Evolutionary conservation across 2,329 filamentous ascomycete genomes (phyloP).

Genomic region (Diaporthe capsici): DNA sequence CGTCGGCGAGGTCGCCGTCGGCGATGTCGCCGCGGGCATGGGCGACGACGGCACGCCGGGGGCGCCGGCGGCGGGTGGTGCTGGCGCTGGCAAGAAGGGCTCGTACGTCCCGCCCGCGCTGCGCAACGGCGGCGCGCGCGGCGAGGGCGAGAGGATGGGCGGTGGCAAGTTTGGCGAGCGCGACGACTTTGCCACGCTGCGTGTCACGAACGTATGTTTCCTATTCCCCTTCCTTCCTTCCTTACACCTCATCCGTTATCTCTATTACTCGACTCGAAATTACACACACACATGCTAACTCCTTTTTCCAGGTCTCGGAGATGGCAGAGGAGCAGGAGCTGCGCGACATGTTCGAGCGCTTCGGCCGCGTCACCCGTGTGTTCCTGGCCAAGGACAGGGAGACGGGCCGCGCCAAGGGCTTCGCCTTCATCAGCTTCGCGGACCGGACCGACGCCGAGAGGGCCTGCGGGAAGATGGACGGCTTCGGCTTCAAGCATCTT

Average conservation of each 20-base stretch:
- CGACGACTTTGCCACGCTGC: conserved; percentile 94
- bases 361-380: conserved; percentile 95
- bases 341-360: conserved; percentile 97
- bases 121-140: conserved; percentile 75
- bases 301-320: conserved; percentile 81
- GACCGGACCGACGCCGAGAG: conserved; percentile 91
- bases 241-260: conserved; percentile 27
- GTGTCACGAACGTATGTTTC: conserved; percentile 92
- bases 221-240: not conserved
- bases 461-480: conserved; percentile 98
- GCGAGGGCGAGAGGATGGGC: conserved; percentile 84
- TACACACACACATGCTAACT: not conserved
- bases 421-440: conserved; percentile 97
- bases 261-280: not conserved
- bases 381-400: conserved; percentile 99
- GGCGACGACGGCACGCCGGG: conserved; percentile 62
- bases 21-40: conserved; percentile 70
- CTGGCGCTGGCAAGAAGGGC: conserved; percentile 78
- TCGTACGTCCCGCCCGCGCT: conserved; percentile 96
- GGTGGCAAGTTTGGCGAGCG: conserved; percentile 88
- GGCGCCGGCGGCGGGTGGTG: conserved; percentile 60
- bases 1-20: conserved; percentile 72
- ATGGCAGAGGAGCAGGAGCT: conserved; percentile 97
- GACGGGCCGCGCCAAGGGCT: conserved; percentile 96
- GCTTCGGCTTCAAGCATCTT: conserved; percentile 89